Evolutionary conservation across 2,329 filamentous ascomycete species (phyloP).

Genomic region (Neoarthrinium moseri): DNA sequence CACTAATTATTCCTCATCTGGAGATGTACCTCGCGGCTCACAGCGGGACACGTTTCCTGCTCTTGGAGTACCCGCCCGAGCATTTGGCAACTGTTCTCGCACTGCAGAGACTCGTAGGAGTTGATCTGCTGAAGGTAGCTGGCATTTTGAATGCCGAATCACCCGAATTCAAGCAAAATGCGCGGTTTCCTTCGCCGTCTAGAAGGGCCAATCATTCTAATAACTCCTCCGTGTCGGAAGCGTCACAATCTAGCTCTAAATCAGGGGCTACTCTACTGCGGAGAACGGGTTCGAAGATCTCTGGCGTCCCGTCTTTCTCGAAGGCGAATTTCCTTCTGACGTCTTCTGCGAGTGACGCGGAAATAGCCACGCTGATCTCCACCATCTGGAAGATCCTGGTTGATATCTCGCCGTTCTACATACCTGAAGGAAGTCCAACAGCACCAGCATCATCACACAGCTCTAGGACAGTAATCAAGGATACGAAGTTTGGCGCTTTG

Average conservation of each 20-base stretch:
- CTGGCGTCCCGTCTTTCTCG: constrained; percentile 35
- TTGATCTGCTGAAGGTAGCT: constrained; percentile 56
- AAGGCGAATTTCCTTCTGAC: constrained; percentile 58
- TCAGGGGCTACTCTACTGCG: constrained; percentile 12
- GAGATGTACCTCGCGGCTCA: constrained; percentile 58
- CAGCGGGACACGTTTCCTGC: constrained; percentile 50
- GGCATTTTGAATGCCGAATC: constrained; percentile 50
- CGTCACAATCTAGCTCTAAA: constrained; percentile 16
- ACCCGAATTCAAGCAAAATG: constrained; percentile 25
- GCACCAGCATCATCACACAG: constrained; percentile 2
- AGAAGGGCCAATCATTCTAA: constrained; percentile 16
- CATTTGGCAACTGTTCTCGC: constrained; percentile 57
- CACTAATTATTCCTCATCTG: constrained; percentile 58
- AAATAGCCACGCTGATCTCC: constrained; percentile 53
- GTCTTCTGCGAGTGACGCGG: constrained; percentile 50
- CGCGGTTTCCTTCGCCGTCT: constrained; percentile 11
- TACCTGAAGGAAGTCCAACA: constrained; percentile 31
- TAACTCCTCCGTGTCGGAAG: constrained; percentile 24
- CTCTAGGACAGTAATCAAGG: constrained; percentile 3
- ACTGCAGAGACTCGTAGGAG: constrained; percentile 56
- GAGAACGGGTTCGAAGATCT: constrained; percentile 10
- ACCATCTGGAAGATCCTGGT: constrained; percentile 50
- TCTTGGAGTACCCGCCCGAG: constrained; percentile 58
- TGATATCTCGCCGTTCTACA: constrained; percentile 45
- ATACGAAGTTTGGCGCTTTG: too few species aligned